These are phyloP conservation scores for Clitocybe nebularis DNA, from an alignment of 1,284 basidiomycete genomes.

Conservation along the genomic window DNA sequence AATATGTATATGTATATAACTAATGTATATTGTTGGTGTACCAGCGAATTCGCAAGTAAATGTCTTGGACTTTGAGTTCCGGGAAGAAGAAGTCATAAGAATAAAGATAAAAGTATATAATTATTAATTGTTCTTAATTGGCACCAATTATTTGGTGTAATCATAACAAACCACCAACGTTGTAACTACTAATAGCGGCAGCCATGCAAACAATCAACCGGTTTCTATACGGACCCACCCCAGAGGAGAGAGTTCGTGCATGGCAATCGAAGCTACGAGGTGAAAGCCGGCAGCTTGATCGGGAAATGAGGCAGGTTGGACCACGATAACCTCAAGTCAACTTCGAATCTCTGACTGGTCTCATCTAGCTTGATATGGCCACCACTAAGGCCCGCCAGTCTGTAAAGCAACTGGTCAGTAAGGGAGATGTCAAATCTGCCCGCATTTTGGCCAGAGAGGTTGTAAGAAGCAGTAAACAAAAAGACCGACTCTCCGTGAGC, in stretches of 20 bases:
- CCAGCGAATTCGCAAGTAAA: no score
- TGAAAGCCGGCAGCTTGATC: constrained; percentile 79
- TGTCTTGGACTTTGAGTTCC: no score
- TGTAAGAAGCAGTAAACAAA: constrained; percentile 94
- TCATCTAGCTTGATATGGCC: constrained; percentile 72
- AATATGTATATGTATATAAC: no score
- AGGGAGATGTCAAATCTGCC: constrained; percentile 92
- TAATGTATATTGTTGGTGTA: no score
- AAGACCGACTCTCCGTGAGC: constrained; percentile 86
- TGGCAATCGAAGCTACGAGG: constrained; percentile 85
- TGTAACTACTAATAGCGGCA: no score
- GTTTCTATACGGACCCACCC: constrained; percentile 91
- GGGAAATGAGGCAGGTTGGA: constrained; percentile 91
- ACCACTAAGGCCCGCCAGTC: constrained; percentile 78
- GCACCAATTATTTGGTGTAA: no score
- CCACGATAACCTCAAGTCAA: constrained; percentile 14
- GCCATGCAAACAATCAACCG: constrained; percentile 85
- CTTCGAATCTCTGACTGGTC: constrained; percentile 20
- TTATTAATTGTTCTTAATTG: no score
- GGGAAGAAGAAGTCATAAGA: no score
- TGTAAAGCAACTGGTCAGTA: constrained; percentile 88
- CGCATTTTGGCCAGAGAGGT: constrained; percentile 90
- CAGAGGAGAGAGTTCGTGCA: constrained; percentile 84
- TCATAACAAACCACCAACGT: no score
- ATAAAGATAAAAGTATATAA: background rate